These are phyloP conservation scores for Licmophora abbreviata DNA, from an alignment of 108 stramenopile species.

Conservation along the genomic window DNA sequence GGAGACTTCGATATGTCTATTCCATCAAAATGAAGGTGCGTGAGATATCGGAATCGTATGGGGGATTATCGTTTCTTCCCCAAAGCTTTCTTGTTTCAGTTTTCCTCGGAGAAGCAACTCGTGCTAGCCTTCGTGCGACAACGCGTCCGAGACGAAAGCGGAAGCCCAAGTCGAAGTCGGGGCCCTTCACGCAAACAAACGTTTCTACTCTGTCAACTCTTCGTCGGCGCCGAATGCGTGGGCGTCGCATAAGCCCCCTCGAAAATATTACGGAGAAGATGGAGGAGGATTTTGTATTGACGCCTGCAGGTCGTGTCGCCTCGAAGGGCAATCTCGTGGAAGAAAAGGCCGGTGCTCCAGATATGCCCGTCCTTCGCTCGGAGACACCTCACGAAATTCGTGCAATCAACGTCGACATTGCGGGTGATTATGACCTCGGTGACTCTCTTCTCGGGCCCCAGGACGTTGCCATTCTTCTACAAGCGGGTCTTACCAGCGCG, in stretches of 20 bases:
- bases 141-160: constrained; percentile 6
- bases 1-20: constrained; percentile 79
- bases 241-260: not conserved
- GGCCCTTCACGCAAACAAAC: constrained; percentile 12
- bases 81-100: constrained; percentile 85
- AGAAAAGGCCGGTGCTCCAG: not conserved
- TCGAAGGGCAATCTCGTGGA: constrained; percentile 31
- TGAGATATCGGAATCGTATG: constrained; percentile 83
- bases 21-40: constrained; percentile 80
- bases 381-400: too few relatives aligned
- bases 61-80: constrained; percentile 81
- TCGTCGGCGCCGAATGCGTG: constrained; percentile 15
- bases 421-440: constrained; percentile 54
- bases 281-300: constrained; percentile 31
- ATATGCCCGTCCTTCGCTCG: not conserved
- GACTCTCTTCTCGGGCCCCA: constrained; percentile 85
- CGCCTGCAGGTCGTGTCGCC: constrained; percentile 68
- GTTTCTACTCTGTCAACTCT: constrained; percentile 28
- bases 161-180: not conserved
- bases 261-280: constrained; percentile 14
- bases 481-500: constrained; percentile 78
- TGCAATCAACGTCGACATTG: too few relatives aligned
- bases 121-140: constrained; percentile 49
- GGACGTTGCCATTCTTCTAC: constrained; percentile 84
- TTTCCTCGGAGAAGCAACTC: constrained; percentile 84